A percentile compares a stretch with the other conserved stretches of the same genome.
These are phyloP conservation scores for Plantago major DNA, from an alignment of 257 asterid species.

Conservation along the genomic window DNA sequence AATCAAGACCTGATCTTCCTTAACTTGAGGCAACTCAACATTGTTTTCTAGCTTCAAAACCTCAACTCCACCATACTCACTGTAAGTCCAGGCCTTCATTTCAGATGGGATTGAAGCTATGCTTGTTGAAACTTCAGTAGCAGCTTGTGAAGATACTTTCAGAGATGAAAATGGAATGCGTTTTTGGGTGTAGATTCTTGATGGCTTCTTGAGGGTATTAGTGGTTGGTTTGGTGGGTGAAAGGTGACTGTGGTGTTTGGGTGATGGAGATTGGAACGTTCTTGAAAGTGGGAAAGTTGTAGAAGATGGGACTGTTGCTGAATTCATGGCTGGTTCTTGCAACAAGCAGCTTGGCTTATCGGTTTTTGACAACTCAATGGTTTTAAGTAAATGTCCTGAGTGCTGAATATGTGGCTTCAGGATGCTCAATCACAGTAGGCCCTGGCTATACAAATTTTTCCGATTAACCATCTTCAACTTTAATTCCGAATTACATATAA, in stretches of 20 bases:
- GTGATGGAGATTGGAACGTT: constrained; percentile 25
- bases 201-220: constrained; percentile 13
- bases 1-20: constrained; percentile 76
- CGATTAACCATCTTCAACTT: too few species aligned
- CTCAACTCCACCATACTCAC: constrained; percentile 72
- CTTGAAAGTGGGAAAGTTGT: constrained; percentile 40
- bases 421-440: too few species aligned
- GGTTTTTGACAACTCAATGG: not conserved
- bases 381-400: too few species aligned
- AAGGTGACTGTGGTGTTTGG: constrained; percentile 25
- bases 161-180: constrained; percentile 17
- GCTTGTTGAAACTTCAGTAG: constrained; percentile 34
- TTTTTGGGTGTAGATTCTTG: constrained; percentile 15
- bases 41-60: constrained; percentile 57
- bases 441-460: too few species aligned
- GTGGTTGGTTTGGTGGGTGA: constrained; percentile 17
- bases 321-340: constrained; percentile 2
- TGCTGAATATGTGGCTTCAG: too few species aligned
- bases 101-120: constrained; percentile 47
- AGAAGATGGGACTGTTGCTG: constrained; percentile 33
- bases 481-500: too few species aligned
- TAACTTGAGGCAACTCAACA: constrained; percentile 55
- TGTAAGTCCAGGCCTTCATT: constrained; percentile 84
- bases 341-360: constrained; percentile 2
- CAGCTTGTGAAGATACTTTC: constrained; percentile 48